phyloP scores from a whole-genome alignment of 805 yeast species.

The Yarrowia osloensis region DNA sequence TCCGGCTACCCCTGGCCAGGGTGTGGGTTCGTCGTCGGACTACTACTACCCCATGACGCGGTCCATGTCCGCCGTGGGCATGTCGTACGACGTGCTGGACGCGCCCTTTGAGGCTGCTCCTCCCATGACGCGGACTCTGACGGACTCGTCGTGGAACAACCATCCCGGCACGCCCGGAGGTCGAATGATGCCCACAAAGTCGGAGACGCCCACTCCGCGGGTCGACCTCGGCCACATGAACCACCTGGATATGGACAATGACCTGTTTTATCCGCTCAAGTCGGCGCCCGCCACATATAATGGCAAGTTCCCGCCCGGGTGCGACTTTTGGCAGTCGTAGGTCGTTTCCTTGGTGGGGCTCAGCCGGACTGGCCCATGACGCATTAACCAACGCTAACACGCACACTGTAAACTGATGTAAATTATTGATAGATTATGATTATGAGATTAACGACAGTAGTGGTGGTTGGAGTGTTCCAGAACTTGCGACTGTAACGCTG shows the following conservation, averaged over 20 bases:
- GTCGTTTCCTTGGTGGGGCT: background rate
- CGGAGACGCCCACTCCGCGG: slow-evolving; percentile 16
- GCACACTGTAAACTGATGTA: slow-evolving; percentile 12
- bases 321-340: slow-evolving; percentile 26
- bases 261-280: slow-evolving; percentile 15
- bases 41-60: slow-evolving; percentile 35
- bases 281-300: slow-evolving; percentile 27
- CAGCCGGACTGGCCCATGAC: slow-evolving; percentile 8
- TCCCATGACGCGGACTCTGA: slow-evolving; percentile 22
- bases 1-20: slow-evolving; percentile 30
- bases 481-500: too few relatives aligned
- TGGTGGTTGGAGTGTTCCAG: too few relatives aligned
- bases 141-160: slow-evolving; percentile 27
- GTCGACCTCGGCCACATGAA: slow-evolving; percentile 19
- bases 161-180: slow-evolving; percentile 22
- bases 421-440: slow-evolving; percentile 28
- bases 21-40: slow-evolving; percentile 29
- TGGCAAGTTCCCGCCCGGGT: slow-evolving; percentile 31
- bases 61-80: slow-evolving; percentile 37
- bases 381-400: slow-evolving; percentile 19
- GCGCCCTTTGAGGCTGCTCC: slow-evolving; percentile 30
- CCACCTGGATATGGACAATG: slow-evolving; percentile 24
- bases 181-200: background rate
- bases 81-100: slow-evolving; percentile 30
- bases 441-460: background rate